Conservation (phyloP, 345 rosid species). For the Boechera stricta region DNA sequence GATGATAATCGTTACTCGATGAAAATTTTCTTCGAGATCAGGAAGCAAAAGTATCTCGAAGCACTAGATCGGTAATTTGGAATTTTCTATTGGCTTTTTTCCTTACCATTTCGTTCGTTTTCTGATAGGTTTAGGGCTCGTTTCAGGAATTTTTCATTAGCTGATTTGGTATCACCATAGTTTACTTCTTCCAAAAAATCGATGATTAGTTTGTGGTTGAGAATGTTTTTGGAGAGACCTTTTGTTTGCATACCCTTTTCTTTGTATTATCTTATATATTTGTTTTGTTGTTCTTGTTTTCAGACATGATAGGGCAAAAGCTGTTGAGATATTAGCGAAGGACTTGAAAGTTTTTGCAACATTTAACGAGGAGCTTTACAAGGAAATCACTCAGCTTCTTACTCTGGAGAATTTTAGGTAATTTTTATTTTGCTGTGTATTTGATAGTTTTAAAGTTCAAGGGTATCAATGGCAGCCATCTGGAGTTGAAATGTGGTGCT, state of each 20-base stretch:
- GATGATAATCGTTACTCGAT: constrained; percentile 86
- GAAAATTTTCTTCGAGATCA: constrained; percentile 89
- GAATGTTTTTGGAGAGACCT: constrained; percentile 10
- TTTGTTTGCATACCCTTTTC: not conserved
- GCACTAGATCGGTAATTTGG: constrained; percentile 73
- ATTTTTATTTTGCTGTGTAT: not conserved
- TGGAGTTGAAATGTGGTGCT: constrained; percentile 25
- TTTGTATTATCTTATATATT: not conserved
- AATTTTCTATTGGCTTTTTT: not conserved
- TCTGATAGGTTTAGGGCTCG: not conserved
- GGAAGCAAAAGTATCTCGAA: constrained; percentile 91
- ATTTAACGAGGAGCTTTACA: constrained; percentile 79
- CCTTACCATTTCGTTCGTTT: no score
- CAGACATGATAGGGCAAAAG: constrained; percentile 83
- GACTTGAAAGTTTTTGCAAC: constrained; percentile 82
- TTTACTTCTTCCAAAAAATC: not conserved
- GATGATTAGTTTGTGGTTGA: not conserved
- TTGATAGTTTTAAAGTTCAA: constrained; percentile 4
- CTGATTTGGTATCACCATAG: not conserved
- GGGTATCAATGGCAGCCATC: constrained; percentile 1
- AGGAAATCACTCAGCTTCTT: constrained; percentile 84
- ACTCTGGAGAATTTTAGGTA: constrained; percentile 86
- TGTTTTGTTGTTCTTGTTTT: constrained; percentile 14
- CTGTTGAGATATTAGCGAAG: constrained; percentile 72
- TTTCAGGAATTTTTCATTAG: not conserved